Conservation (phyloP, 306 rosid genomes). For the Carpinus fangiana region DNA sequence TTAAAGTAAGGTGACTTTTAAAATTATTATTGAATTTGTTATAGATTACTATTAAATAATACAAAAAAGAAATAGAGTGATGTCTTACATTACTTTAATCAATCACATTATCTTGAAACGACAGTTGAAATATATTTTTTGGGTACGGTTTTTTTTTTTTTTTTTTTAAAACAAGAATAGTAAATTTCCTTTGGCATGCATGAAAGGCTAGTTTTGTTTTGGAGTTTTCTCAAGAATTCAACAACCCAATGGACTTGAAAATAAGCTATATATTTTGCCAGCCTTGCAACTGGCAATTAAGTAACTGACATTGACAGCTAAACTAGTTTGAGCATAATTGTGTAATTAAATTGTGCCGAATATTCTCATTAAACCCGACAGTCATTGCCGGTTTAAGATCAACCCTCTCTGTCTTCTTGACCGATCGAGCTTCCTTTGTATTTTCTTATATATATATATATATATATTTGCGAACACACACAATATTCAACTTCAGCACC, state of each 20-base stretch:
- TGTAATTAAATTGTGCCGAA: background rate
- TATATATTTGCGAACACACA: background rate
- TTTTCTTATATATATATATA: background rate
- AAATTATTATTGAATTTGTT: no score
- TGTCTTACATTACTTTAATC: no score
- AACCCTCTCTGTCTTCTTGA: conserved; percentile 27
- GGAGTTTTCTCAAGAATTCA: background rate
- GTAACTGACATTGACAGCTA: conserved; percentile 35
- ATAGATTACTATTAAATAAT: no score
- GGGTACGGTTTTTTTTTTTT: background rate
- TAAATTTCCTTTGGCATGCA: background rate
- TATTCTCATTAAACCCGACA: conserved; percentile 16
- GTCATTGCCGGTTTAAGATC: conserved; percentile 29
- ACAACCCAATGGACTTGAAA: background rate
- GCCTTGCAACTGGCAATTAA: conserved; percentile 18
- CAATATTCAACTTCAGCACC: background rate
- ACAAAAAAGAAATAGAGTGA: no score
- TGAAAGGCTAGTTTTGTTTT: background rate
- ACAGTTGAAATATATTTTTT: background rate
- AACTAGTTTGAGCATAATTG: conserved; percentile 18
- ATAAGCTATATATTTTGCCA: conserved; percentile 12
- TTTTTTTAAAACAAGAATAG: no score
- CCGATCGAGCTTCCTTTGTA: conserved; percentile 14
- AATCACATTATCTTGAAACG: no score
- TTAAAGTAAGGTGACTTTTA: no score